Evolutionary conservation across 768 basidiomycete genomes (phyloP), one percentile per base, ranked within the genome.

Genomic region (Pholiota conissans): DNA sequence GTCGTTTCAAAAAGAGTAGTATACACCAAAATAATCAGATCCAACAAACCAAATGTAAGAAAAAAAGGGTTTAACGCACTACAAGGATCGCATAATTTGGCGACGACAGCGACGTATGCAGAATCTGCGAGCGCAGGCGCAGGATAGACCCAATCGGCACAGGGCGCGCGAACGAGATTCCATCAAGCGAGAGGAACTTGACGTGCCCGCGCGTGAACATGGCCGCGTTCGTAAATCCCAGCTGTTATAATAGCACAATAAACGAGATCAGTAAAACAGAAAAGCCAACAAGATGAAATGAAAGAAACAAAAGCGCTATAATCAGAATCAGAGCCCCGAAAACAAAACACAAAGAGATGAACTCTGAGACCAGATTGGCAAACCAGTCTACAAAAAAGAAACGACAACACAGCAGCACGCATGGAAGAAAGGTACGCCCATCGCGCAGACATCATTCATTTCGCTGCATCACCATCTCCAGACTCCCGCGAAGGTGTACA

Each of bases 71-170:
- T 7, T 37, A 37, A 56, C 87, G 65, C 67, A 91, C 89, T 22
- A 89, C 83, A 5, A 84, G 71, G 24, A 79, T 74, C n/a, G 83
- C 75, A 63, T 80, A 83, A 56, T 79, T 67, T 24, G 72, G 62
- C n/a, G 42, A 18, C 6, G 81, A 77, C 3, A 74, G 69, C 0
- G 84, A 81, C 4, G 79, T 79, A 63, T 91, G 83, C 9, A 89
- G 76, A 34, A 93, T 81, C 61, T 84, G 80, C 1, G 89, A 89
- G 0, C 83, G 83, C 34, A 94, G 77, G 3, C 87, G 82, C 13
- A 94, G 80, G 49, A 93, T 89, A 0, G 87, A 90, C 5, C 91
- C 92, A 45, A 93, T 93, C 1, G 91, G 89, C 0, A 95, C 91
- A 0, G 92, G 91, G 27, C 84, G 81, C 45, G 81, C 78, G 73